Evolutionary conservation across 2,329 filamentous ascomycete species (phyloP), one percentile per base, ranked within the genome.

Genomic region (Moelleriella libera): DNA sequence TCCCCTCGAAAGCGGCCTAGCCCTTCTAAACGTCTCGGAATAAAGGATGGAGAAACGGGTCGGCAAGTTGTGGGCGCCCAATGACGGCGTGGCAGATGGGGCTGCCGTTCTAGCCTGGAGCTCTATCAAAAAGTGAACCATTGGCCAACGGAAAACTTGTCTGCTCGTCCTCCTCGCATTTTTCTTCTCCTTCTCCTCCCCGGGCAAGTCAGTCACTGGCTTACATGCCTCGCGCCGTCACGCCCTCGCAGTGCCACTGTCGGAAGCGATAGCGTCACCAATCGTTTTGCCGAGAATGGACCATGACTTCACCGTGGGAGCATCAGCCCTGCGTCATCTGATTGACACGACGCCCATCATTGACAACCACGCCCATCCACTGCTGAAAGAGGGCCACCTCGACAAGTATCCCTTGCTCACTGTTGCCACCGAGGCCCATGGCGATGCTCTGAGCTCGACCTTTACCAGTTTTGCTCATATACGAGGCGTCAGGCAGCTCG

Each of bases 341-440:
- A 75, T 81, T 48, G 61, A 67, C 30, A 66, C 58, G 21, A 78
- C 72, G 28, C 82, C 83, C 3, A 77, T 86, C 54, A 80, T 88
- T 60, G 83, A 88, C 63, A 78, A 85, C 54, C 83, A 87, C 58
- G 81, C 80, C 3, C 83, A 86, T 53, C 82, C 83, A 30, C 69
- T 88, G 1, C 72, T 87, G 8, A 74, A 74, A 39, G 66, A 68
- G 6, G 63, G 68, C 21, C 62, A 69, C 9, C 60, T 74, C 30
- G 61, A 64, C 49, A 68, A 69, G 28, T 66, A 76, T 47, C 63
- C 70, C 0, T 63, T 80, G 5, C 59, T 77, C 44, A 74, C 78
- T 43, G 81, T 88, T 52, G 78, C 80, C 1, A 83, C 82, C 6
- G 86, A 92, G 66, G 87, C 86, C 1, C 68, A 76, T 49, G 85